Evolutionary conservation across 371 early-diverging fungal species (phyloP).

Genomic region (Rhizopus sp.): DNA sequence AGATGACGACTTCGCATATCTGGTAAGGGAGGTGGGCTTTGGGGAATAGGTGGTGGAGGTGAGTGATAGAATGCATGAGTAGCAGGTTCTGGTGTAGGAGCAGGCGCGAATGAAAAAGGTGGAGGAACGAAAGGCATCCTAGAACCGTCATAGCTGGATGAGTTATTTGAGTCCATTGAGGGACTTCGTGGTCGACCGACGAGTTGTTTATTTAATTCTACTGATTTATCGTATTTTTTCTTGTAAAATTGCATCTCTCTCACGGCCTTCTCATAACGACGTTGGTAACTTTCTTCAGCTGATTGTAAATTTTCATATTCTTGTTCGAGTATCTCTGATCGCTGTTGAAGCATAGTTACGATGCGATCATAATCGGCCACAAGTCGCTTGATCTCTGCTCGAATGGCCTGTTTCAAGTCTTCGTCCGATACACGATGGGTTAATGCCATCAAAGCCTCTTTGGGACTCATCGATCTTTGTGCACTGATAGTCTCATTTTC

Average conservation of each 20-base stretch:
- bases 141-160: conserved; percentile 2
- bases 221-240: conserved; percentile 36
- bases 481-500: conserved; percentile 4
- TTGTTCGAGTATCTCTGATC: conserved; percentile 36
- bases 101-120: conserved; percentile 24
- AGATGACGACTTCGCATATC: conserved; percentile 13
- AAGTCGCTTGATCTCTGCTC: conserved; percentile 29
- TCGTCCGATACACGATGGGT: conserved; percentile 20
- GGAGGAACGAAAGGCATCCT: conserved; percentile 30
- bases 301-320: conserved; percentile 33
- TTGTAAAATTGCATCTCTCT: conserved; percentile 52
- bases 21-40: conserved; percentile 13
- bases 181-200: conserved; percentile 25
- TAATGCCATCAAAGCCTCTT: conserved; percentile 16
- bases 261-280: conserved; percentile 50
- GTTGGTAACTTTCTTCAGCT: conserved; percentile 23
- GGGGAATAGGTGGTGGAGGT: conserved; percentile 13
- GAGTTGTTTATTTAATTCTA: conserved; percentile 22
- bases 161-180: conserved; percentile 27
- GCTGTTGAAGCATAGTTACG: conserved; percentile 35
- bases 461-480: conserved; percentile 7
- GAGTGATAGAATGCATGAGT: conserved; percentile 4
- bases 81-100: conserved; percentile 13
- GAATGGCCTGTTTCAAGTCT: conserved; percentile 30
- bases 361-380: conserved; percentile 34